Percentiles rank a stretch among this genome's conserved stretches.
phyloP scores from a whole-genome alignment of 768 basidiomycete genomes.

The Thelephora aurantiotincta region DNA sequence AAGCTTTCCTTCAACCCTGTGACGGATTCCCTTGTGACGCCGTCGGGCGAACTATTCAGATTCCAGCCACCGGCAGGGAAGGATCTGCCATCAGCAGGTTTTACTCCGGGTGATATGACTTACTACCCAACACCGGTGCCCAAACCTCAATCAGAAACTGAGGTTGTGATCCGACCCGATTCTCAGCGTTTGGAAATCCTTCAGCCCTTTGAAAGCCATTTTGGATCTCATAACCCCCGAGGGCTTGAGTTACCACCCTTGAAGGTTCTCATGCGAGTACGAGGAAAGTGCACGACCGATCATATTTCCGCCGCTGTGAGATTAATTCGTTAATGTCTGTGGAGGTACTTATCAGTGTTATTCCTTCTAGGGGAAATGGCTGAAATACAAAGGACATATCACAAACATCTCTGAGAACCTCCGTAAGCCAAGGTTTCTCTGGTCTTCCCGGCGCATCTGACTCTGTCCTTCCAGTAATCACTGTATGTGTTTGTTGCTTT shows the following conservation, averaged over 20 bases:
- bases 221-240: conserved; percentile 35
- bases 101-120: conserved; percentile 54
- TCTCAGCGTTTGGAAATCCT: conserved; percentile 82
- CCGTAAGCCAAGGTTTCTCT: conserved; percentile 31
- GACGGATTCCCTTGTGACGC: conserved; percentile 52
- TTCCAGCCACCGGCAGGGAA: conserved; percentile 77
- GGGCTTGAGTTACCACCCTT: conserved; percentile 68
- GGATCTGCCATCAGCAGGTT: conserved; percentile 74
- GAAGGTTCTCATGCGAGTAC: conserved; percentile 78
- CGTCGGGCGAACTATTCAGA: conserved; percentile 67
- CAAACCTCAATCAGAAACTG: conserved; percentile 56
- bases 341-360: background rate
- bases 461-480: conserved; percentile 49
- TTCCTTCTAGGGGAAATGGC: conserved; percentile 71
- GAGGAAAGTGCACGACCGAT: conserved; percentile 99
- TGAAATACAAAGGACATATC: conserved; percentile 97
- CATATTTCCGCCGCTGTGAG: conserved; percentile 92
- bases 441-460: background rate
- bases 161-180: conserved; percentile 61
- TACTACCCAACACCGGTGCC: conserved; percentile 74
- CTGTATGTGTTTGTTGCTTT: conserved; percentile 26
- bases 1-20: conserved; percentile 88
- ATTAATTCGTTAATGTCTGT: conserved; percentile 3
- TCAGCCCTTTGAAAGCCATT: conserved; percentile 73
- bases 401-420: conserved; percentile 95